Evolutionary conservation across 768 basidiomycete species (phyloP).

Genomic region (Mycena epipterygia): DNA sequence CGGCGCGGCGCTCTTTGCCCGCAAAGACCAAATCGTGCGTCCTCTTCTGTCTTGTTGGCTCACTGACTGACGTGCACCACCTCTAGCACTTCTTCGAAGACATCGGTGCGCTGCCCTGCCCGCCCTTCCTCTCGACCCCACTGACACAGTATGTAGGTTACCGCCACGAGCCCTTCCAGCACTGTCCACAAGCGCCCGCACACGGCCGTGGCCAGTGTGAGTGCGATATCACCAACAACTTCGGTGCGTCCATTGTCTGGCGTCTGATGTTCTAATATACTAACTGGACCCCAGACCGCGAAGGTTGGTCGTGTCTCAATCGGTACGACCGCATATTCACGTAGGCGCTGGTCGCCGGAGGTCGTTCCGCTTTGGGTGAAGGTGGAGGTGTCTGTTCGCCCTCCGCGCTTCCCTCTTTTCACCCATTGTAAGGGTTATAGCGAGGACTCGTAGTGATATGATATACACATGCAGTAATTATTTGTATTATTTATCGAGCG

Average conservation of each 20-base stretch:
- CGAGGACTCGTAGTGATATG: background rate
- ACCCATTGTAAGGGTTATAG: too few relatives aligned
- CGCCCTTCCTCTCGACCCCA: too few relatives aligned
- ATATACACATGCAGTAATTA: constrained; percentile 10
- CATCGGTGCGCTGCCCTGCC: constrained; percentile 48
- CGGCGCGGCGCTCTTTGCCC: constrained; percentile 62
- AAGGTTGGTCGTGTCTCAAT: constrained; percentile 77
- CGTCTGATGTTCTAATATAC: background rate
- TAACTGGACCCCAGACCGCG: constrained; percentile 52
- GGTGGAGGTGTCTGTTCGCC: background rate
- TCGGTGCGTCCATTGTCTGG: constrained; percentile 52
- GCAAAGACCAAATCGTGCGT: constrained; percentile 50
- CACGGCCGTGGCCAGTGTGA: constrained; percentile 73
- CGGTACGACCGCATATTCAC: constrained; percentile 63
- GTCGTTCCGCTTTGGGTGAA: too few relatives aligned
- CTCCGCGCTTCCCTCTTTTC: background rate
- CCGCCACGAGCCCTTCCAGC: constrained; percentile 39
- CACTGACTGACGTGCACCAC: background rate
- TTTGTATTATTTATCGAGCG: constrained; percentile 19
- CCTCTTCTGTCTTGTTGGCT: background rate
- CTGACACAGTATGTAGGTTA: constrained; percentile 44
- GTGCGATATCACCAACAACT: constrained; percentile 68
- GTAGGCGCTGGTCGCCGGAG: constrained; percentile 10
- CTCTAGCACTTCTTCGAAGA: constrained; percentile 71
- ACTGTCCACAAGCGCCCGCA: constrained; percentile 51